Base-by-base conservation (phyloP, 352 stramenopile species). In the Globisporangium iwayamae region DNA sequence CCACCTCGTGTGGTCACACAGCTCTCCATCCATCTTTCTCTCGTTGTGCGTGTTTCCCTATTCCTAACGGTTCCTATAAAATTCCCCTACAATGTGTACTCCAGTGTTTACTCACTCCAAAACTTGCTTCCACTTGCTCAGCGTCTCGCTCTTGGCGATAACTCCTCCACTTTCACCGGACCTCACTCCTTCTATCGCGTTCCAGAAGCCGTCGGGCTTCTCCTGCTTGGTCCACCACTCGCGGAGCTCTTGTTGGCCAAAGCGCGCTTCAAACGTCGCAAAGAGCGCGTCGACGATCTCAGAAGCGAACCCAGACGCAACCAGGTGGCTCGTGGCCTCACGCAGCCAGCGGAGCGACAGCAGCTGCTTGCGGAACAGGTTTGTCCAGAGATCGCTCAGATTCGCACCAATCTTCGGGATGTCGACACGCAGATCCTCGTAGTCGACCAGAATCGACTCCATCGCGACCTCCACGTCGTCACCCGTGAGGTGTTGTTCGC, bases 341-440 rank as follows among this genome's bases (percentile, higher is more conserved):
- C 56, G 56, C 30, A 94, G 62, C 83, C 83, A 94, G 0, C 56
- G 50, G 2, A 90, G 48, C 16, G 74, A 73, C 1, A 94, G 65
- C 18, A 67, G 59, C 9, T 78, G 28, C 39, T 79, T 75, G n/a
- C 73, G 65, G 54, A 94, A 89, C 67, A 94, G 56, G n/a, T 75
- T 67, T 7, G 71, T 73, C 74, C 67, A 89, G 4, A 94, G 56
- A 18, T 90, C 79, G 20, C 82, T 80, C 51, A 89, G 60, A 48
- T 86, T 89, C 10, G 66, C 53, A 11, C 70, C 78, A 34, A 92
- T 63, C 28, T 75, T 75, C n/a, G 85, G 85, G 28, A 94, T 82
- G 65, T 94, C 85, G 16, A 94, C 79, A 32, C 78, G 78, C 47
- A 89, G 62, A 48, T 94, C 83, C 52, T 92, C 78, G 46, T 90